Evolutionary conservation across 202 grass and related monocot species (phyloP).

Genomic region (Dendrocalamus latiflorus): DNA sequence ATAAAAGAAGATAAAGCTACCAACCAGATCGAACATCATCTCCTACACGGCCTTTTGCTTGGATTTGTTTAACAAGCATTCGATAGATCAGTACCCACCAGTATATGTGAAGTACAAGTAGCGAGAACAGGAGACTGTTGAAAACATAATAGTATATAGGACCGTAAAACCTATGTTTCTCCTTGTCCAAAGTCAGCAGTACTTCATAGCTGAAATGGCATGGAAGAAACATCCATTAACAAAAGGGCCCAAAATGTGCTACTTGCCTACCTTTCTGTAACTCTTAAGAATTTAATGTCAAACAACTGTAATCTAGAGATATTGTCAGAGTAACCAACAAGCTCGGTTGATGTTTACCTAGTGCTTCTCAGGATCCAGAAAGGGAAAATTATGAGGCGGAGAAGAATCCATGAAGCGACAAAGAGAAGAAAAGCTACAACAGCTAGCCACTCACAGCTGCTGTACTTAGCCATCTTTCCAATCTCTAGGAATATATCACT

Average conservation of each 20-base stretch:
- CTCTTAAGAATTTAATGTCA: neutral
- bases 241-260: neutral
- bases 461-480: conserved; percentile 64
- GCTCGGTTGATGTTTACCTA: conserved; percentile 17
- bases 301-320: neutral
- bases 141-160: conserved; percentile 64
- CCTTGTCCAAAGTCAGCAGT: conserved; percentile 45
- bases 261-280: neutral
- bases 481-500: conserved; percentile 59
- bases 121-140: conserved; percentile 59
- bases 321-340: neutral
- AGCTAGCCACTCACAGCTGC: conserved; percentile 38
- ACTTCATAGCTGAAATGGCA: conserved; percentile 50
- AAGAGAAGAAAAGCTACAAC: conserved; percentile 44
- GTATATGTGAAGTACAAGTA: conserved; percentile 57
- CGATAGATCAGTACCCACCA: conserved; percentile 52
- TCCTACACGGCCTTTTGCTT: conserved; percentile 40
- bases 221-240: neutral
- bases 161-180: conserved; percentile 42
- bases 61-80: conserved; percentile 53
- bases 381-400: conserved; percentile 35
- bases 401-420: conserved; percentile 54
- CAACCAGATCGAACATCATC: conserved; percentile 66
- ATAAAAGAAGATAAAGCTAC: neutral
- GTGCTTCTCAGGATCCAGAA: conserved; percentile 40